phyloP scores from a whole-genome alignment of 2,329 filamentous ascomycete species.

The Neurospora sp. region DNA sequence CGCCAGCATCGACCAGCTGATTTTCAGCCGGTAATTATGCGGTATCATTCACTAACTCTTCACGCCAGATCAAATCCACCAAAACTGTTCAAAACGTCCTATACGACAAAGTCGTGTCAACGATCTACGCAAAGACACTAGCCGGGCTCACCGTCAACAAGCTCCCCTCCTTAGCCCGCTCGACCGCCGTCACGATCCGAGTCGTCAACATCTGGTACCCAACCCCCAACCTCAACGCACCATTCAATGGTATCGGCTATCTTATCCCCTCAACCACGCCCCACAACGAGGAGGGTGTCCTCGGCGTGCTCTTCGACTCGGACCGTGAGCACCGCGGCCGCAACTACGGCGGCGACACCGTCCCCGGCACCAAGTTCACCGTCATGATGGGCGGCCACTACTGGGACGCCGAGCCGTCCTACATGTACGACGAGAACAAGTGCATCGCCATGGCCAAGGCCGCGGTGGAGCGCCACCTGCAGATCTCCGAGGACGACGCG shows the following conservation, averaged over 20 bases:
- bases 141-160: conserved; percentile 24
- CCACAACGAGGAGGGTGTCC: conserved; percentile 25
- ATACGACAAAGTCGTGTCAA: conserved; percentile 54
- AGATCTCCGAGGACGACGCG: conserved; percentile 51
- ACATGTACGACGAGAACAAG: not conserved
- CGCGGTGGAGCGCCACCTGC: conserved; percentile 64
- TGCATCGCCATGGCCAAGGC: conserved; percentile 54
- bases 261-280: conserved; percentile 62
- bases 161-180: conserved; percentile 40
- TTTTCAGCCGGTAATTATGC: not conserved
- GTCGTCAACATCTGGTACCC: conserved; percentile 84
- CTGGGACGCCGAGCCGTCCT: conserved; percentile 60
- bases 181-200: conserved; percentile 71
- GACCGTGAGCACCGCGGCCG: conserved; percentile 33
- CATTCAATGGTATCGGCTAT: conserved; percentile 74
- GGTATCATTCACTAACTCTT: not conserved
- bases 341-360: conserved; percentile 37
- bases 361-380: conserved; percentile 70
- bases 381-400: conserved; percentile 93
- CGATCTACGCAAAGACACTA: conserved; percentile 43
- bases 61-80: conserved; percentile 6
- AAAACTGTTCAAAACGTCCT: conserved; percentile 6
- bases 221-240: conserved; percentile 48
- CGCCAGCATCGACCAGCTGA: not conserved
- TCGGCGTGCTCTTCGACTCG: conserved; percentile 90